Base-by-base conservation (phyloP, 148 eudicot genomes). In the Amaranthus cruentus region DNA sequence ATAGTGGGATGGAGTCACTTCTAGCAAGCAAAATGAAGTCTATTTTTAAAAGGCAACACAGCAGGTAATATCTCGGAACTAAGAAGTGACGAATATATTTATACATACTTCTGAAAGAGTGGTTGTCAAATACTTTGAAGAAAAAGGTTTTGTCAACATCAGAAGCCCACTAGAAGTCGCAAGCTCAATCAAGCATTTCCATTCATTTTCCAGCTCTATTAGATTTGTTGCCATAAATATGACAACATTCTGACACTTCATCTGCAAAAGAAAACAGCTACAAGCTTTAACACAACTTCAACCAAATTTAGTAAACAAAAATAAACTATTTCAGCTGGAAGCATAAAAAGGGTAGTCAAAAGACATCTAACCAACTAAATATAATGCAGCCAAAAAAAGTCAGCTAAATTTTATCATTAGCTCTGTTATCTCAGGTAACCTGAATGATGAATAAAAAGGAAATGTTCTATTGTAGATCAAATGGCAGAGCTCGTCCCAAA, bases 161-260 rank as follows among this genome's bases (percentile, higher is more conserved):
- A 86, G 76, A 48, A 83, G 79, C 62, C 85, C 84, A 58, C 75
- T 79, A 70, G 90, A 84, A 65, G 73, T 81, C 64, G 86, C 80
- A 56, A 88, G 69, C 72, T 89, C 91, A 79, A 86, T 83, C 77
- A 94, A 83, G 81, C 90, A 91, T 73, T 87, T 75, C 98, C 98
- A 94, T 83, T 91, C 87, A 63, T 62, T 72, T 61, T 89, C 87
- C 77, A 94, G 82, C 87, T 94, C 97, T 55, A 71, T 67, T 79
- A 83, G 80, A 84, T 91, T 94, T 52, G 97, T 88, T 63, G 98
- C 88, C 71, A 83, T 81, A 10, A 91, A 83, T 73, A 89, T 76
- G 28, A 89, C 82, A 47, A 94, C 97, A 84, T 94, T 94, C 55
- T 78, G 84, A 75, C 93, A 94, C 80, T 94, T 89, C 67, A 94